These are phyloP conservation scores for Neoconidiobolus thromboides DNA, from an alignment of 371 early-diverging fungal species.

Conservation along the genomic window DNA sequence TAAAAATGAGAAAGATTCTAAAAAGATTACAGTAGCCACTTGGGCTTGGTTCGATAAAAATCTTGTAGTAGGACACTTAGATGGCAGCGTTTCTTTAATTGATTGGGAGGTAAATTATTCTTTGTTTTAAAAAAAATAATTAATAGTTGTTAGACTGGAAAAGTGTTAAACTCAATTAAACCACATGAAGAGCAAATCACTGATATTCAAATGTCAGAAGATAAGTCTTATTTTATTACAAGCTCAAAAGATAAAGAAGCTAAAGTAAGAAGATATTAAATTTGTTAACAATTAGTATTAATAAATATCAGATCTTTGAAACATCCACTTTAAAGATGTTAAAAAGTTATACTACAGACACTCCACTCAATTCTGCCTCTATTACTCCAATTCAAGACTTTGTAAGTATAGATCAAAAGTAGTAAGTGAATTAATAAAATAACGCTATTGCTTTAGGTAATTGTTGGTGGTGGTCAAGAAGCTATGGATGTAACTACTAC, in stretches of 20 bases:
- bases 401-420: slow-evolving; percentile 11
- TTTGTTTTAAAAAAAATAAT: not conserved
- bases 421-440: too few relatives aligned
- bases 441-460: slow-evolving; percentile 10
- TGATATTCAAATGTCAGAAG: slow-evolving; percentile 84
- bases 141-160: slow-evolving; percentile 23
- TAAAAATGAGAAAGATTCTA: slow-evolving; percentile 26
- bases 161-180: slow-evolving; percentile 32
- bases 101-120: slow-evolving; percentile 39
- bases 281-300: not conserved
- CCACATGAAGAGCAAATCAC: slow-evolving; percentile 66
- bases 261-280: slow-evolving; percentile 17
- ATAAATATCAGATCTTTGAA: slow-evolving; percentile 38
- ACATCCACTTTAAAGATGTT: slow-evolving; percentile 57
- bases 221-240: slow-evolving; percentile 92
- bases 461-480: slow-evolving; percentile 70
- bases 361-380: slow-evolving; percentile 92
- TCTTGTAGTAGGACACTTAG: slow-evolving; percentile 82
- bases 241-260: slow-evolving; percentile 92
- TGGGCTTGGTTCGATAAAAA: slow-evolving; percentile 85
- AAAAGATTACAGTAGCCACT: slow-evolving; percentile 76
- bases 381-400: slow-evolving; percentile 76
- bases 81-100: slow-evolving; percentile 75
- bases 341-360: slow-evolving; percentile 78
- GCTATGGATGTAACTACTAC: slow-evolving; percentile 93